A percentile compares a stretch with the other conserved stretches of the same genome.
These are phyloP conservation scores for Acacia pycnantha DNA, from an alignment of 331 rosid species.

Conservation along the genomic window DNA sequence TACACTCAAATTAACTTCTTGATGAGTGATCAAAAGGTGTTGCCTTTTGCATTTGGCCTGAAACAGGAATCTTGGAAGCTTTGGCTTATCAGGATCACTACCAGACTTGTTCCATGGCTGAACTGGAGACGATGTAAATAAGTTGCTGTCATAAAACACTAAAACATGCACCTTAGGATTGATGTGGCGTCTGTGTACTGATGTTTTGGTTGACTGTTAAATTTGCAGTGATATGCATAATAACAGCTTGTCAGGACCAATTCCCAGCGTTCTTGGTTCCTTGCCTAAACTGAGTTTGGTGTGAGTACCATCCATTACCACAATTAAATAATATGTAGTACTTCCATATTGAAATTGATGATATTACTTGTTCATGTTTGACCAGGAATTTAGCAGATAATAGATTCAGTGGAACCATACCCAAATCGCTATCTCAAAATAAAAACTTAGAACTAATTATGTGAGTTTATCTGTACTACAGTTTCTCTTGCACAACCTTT, in stretches of 20 bases:
- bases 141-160: not conserved
- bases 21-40: no score
- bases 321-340: not conserved
- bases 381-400: slow-evolving; percentile 36
- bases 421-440: slow-evolving; percentile 9
- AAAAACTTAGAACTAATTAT: slow-evolving; percentile 19
- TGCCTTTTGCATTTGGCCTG: no score
- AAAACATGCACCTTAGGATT: no score
- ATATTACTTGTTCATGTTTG: not conserved
- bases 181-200: not conserved
- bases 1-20: no score
- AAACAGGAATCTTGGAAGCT: slow-evolving; percentile 16
- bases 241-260: slow-evolving; percentile 23
- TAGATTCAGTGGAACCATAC: slow-evolving; percentile 36
- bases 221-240: slow-evolving; percentile 30
- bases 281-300: slow-evolving; percentile 26
- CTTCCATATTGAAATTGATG: not conserved
- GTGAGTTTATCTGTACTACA: slow-evolving; percentile 13
- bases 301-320: slow-evolving; percentile 5
- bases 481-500: not conserved
- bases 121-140: slow-evolving; percentile 33
- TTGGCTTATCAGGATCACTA: slow-evolving; percentile 25
- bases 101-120: slow-evolving; percentile 38
- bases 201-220: not conserved
- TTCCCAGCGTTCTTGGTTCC: slow-evolving; percentile 35